These are phyloP conservation scores for Aspergillus fumigatus DNA, from an alignment of 2,329 filamentous ascomycete species.

Conservation along the genomic window DNA sequence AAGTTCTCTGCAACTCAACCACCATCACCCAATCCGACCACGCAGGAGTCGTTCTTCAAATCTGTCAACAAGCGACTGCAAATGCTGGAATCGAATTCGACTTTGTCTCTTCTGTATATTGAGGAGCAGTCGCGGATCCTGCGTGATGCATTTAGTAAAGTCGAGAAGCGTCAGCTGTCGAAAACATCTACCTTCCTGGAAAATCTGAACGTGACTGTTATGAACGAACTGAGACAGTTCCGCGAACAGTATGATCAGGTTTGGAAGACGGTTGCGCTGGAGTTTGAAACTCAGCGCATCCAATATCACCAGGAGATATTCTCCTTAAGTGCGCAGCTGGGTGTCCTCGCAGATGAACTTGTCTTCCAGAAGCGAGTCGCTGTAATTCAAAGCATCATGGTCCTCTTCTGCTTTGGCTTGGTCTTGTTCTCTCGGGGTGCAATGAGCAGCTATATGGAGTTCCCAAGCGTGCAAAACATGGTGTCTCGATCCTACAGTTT, in stretches of 20 bases:
- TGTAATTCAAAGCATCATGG: conserved; percentile 81
- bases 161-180: conserved; percentile 81
- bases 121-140: conserved; percentile 91
- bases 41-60: conserved; percentile 98
- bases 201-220: conserved; percentile 79
- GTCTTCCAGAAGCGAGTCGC: conserved; percentile 82
- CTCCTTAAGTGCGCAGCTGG: conserved; percentile 74
- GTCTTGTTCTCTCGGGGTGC: conserved; percentile 67
- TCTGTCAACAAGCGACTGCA: conserved; percentile 89
- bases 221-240: conserved; percentile 72
- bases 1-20: conserved; percentile 44
- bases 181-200: conserved; percentile 79
- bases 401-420: conserved; percentile 80
- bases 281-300: conserved; percentile 82
- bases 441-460: conserved; percentile 41
- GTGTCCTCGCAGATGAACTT: conserved; percentile 88
- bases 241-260: conserved; percentile 89
- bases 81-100: conserved; percentile 86
- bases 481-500: conserved; percentile 43
- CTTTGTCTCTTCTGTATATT: conserved; percentile 89
- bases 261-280: conserved; percentile 92
- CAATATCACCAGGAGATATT: conserved; percentile 78
- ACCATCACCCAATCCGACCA: conserved; percentile 65
- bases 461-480: conserved; percentile 45
- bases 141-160: conserved; percentile 77